These are phyloP conservation scores for Hypericum androsaemum DNA, from an alignment of 345 rosid species.

Conservation along the genomic window DNA sequence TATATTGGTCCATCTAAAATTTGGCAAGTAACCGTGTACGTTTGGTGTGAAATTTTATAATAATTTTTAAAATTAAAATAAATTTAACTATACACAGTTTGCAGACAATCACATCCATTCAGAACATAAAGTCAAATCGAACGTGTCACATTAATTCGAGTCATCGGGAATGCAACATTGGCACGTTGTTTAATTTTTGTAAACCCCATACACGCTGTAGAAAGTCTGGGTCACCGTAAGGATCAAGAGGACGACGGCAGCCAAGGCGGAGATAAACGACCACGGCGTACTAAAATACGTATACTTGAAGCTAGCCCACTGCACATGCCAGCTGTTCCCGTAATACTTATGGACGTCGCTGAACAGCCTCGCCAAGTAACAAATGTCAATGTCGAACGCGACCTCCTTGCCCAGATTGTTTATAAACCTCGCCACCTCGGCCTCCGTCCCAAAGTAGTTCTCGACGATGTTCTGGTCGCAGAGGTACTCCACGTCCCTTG, in stretches of 20 bases:
- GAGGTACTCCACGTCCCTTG: conserved; percentile 57
- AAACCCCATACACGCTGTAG: conserved; percentile 20
- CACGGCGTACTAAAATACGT: conserved; percentile 74
- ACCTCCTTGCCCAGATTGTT: conserved; percentile 64
- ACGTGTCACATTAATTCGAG: too few relatives aligned
- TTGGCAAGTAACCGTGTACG: too few relatives aligned
- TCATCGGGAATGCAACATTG: too few relatives aligned
- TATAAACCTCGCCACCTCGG: conserved; percentile 45
- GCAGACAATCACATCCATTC: too few relatives aligned
- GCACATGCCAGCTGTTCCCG: conserved; percentile 39
- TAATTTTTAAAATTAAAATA: too few relatives aligned
- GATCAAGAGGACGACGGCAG: conserved; percentile 49
- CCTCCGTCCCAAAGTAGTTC: conserved; percentile 61
- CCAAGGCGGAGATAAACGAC: conserved; percentile 69
- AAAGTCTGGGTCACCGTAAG: conserved; percentile 51
- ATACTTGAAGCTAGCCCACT: conserved; percentile 56
- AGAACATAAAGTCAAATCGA: too few relatives aligned
- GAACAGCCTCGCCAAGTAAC: conserved; percentile 46
- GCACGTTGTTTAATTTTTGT: background rate
- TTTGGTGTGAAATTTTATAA: too few relatives aligned
- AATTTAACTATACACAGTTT: too few relatives aligned
- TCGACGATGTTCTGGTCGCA: conserved; percentile 48
- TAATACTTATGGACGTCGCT: conserved; percentile 46
- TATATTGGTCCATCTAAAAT: too few relatives aligned
- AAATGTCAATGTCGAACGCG: conserved; percentile 46